phyloP scores from a whole-genome alignment of 75 land plant genomes.

The Sequoiadendron giganteum region DNA sequence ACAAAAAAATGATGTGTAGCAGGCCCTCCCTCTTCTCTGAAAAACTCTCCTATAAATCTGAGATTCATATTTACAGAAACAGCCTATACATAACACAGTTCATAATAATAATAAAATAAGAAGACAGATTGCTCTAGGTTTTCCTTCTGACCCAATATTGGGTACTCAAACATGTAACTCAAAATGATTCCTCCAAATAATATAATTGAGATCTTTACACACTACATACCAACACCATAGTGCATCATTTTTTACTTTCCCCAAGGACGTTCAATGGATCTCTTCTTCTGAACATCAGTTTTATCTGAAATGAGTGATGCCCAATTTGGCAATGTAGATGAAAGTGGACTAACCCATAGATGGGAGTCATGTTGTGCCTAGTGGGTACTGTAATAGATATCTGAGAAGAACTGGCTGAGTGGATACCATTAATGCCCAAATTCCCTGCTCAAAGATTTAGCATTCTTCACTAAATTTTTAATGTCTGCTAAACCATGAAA shows the following conservation, averaged over 20 bases:
- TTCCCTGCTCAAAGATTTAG: background rate
- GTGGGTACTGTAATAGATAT: conserved; percentile 1
- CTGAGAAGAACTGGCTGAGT: background rate
- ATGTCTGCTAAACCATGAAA: conserved; percentile 2
- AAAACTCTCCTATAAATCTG: background rate
- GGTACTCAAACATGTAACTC: background rate
- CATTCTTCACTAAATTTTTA: background rate
- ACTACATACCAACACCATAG: background rate
- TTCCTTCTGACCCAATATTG: background rate
- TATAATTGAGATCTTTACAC: conserved; percentile 8
- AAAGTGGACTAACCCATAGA: background rate
- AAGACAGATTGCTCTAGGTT: background rate
- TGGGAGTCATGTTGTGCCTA: background rate
- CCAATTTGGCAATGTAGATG: background rate
- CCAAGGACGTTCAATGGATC: background rate
- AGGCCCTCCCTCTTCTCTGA: background rate
- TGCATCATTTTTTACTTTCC: background rate
- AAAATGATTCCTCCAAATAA: background rate
- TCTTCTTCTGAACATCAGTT: background rate
- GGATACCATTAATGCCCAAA: conserved; percentile 1
- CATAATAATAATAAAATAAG: background rate
- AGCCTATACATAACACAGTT: background rate
- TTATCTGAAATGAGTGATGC: background rate
- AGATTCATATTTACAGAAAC: background rate
- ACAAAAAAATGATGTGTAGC: conserved; percentile 4